Evolutionary conservation across 805 yeast genomes (phyloP), one percentile per base, ranked within the genome.

Genomic region (Candida sphagnicola): DNA sequence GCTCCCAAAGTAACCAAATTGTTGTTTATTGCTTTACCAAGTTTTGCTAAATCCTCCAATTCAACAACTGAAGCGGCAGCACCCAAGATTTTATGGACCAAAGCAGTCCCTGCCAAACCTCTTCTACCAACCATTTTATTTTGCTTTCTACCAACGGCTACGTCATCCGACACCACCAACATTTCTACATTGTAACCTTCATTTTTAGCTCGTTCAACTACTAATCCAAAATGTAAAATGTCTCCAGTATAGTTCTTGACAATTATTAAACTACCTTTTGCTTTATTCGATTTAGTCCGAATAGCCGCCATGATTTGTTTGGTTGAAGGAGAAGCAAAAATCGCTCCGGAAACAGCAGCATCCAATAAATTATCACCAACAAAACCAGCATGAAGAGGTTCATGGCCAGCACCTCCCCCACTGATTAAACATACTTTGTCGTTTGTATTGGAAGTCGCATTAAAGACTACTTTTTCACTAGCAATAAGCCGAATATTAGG

Each of bases 401-500:
- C 98, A 56, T 90, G 98, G 34, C 98, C 98, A 11, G 90, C 80
- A 18, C 97, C 97, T 40, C 98, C 98, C 43, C 97, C 96, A 24
- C 95, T 80, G 18, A 90, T 65, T 35, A 90, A 53, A 4, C 86
- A 75, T 31, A 89, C 84, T 51, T 85, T 83, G 18, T 70, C 62
- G n/a, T 48, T 33, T 14, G 57, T 50, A 32, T 57, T 53, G n/a
- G 66, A 53, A 38, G 62, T 44, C 14, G 72, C 65, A 42, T 68
- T 64, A 57, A 62, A 75, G 8, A 78, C 71, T 4, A 80, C 82
- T 42, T 73, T 68, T 53, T 82, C 85, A 5, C 70, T 51, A 26
- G 78, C 78, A 35, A 82, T 73, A 28, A 78, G 58, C 19, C 63
- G 61, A 34, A 82, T 51, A 21, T 69, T 61, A 1, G 88, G 87